Conservation (phyloP, 208 protist species). For the Polymyxa betae region DNA sequence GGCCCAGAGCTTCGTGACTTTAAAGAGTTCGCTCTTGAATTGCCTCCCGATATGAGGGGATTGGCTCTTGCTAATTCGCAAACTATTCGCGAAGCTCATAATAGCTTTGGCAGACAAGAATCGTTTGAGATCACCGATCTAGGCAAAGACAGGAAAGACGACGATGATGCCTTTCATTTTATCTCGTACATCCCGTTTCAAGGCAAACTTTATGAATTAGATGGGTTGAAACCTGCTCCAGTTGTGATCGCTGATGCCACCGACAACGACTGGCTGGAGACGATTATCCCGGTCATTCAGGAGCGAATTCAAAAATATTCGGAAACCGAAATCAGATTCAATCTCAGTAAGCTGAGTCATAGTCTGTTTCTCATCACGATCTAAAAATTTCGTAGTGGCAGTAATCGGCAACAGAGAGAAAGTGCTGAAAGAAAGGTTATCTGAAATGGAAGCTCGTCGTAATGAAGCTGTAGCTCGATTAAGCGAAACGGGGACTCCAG, state of each 20-base stretch:
- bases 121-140: constrained; percentile 46
- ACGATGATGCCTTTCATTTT: constrained; percentile 93
- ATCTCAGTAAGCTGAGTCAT: background rate
- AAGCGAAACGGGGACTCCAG: background rate
- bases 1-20: constrained; percentile 78
- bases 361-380: background rate
- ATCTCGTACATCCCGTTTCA: constrained; percentile 79
- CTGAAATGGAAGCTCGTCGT: constrained; percentile 66
- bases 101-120: constrained; percentile 43
- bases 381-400: constrained; percentile 74
- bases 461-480: background rate
- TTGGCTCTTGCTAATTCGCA: background rate
- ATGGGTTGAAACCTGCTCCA: constrained; percentile 90
- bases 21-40: constrained; percentile 77
- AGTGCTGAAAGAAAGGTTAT: constrained; percentile 77
- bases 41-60: constrained; percentile 68
- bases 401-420: constrained; percentile 84
- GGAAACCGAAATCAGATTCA: constrained; percentile 85
- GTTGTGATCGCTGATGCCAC: constrained; percentile 47
- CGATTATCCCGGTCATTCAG: constrained; percentile 82
- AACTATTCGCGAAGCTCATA: constrained; percentile 30
- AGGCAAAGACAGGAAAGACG: constrained; percentile 67
- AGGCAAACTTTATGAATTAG: constrained; percentile 93
- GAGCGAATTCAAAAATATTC: constrained; percentile 78
- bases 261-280: constrained; percentile 69